A percentile compares a stretch with the other conserved stretches of the same genome.
Evolutionary conservation across 331 rosid species (phyloP).

Genomic region (Acacia concinna): DNA sequence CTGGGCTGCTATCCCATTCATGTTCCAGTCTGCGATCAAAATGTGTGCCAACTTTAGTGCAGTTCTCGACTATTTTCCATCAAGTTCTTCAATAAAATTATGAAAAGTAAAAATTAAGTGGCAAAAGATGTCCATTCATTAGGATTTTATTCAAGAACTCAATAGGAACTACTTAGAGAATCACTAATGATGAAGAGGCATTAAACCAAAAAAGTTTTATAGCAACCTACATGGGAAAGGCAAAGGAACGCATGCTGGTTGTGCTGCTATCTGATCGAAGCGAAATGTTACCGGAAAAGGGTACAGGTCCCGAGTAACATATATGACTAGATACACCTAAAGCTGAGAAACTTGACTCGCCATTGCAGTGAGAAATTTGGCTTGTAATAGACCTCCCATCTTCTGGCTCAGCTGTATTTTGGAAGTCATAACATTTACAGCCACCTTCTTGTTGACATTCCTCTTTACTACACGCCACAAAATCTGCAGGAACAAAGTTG

Average conservation of each 20-base stretch:
- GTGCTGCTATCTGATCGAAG: slow-evolving; percentile 93
- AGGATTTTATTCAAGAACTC: not conserved
- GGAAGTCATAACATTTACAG: slow-evolving; percentile 25
- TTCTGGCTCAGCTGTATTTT: slow-evolving; percentile 6
- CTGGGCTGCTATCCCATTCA: slow-evolving; percentile 91
- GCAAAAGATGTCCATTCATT: not conserved
- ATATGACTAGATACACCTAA: slow-evolving; percentile 51
- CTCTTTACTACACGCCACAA: slow-evolving; percentile 30
- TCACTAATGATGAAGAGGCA: not conserved
- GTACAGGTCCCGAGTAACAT: slow-evolving; percentile 66
- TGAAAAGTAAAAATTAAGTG: not conserved
- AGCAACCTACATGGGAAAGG: slow-evolving; percentile 76
- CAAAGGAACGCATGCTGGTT: slow-evolving; percentile 91
- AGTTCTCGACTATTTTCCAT: not conserved
- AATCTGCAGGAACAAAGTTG: slow-evolving; percentile 33
- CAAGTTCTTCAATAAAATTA: not conserved
- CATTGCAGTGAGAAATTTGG: slow-evolving; percentile 41
- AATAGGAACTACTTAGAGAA: not conserved
- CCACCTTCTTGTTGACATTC: slow-evolving; percentile 35
- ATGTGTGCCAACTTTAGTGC: not conserved
- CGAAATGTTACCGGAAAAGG: slow-evolving; percentile 85
- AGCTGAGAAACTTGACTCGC: slow-evolving; percentile 82
- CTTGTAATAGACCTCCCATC: slow-evolving; percentile 26
- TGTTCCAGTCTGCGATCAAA: slow-evolving; percentile 62
- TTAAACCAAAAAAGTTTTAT: not conserved